phyloP scores from a whole-genome alignment of 495 filamentous ascomycete species.

The Neurospora sp. region DNA sequence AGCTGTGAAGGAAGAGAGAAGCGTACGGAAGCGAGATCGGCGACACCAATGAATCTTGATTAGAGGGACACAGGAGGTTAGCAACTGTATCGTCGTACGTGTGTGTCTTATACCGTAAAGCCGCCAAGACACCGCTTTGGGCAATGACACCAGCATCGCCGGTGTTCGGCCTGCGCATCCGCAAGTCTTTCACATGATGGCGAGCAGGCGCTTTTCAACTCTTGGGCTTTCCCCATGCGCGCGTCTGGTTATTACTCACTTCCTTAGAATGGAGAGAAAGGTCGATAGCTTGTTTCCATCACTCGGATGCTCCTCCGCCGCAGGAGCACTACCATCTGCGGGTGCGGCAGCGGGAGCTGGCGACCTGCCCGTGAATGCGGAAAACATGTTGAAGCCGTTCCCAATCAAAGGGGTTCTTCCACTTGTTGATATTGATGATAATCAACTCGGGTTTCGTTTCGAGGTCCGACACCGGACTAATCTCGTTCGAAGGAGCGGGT shows the following conservation, averaged over 20 bases:
- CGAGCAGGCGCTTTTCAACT: not conserved
- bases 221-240: not conserved
- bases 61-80: not conserved
- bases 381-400: not conserved
- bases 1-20: conserved; percentile 95
- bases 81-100: not conserved
- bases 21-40: conserved; percentile 88
- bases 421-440: not conserved
- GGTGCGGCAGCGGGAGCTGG: conserved; percentile 1
- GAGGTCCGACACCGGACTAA: not conserved
- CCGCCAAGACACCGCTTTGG: not conserved
- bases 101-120: not conserved
- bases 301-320: conserved; percentile 51
- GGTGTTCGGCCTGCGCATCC: not conserved
- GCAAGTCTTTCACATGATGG: not conserved
- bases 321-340: not conserved
- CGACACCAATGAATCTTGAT: conserved; percentile 77
- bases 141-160: not conserved
- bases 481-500: not conserved
- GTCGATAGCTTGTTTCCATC: conserved; percentile 77
- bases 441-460: not conserved
- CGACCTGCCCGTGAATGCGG: not conserved
- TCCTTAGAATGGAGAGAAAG: conserved; percentile 71
- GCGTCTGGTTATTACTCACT: conserved; percentile 38
- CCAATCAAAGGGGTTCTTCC: not conserved